Evolutionary conservation across 2,329 filamentous ascomycete species (phyloP).

Genomic region (Ambrosiella beaveri): DNA sequence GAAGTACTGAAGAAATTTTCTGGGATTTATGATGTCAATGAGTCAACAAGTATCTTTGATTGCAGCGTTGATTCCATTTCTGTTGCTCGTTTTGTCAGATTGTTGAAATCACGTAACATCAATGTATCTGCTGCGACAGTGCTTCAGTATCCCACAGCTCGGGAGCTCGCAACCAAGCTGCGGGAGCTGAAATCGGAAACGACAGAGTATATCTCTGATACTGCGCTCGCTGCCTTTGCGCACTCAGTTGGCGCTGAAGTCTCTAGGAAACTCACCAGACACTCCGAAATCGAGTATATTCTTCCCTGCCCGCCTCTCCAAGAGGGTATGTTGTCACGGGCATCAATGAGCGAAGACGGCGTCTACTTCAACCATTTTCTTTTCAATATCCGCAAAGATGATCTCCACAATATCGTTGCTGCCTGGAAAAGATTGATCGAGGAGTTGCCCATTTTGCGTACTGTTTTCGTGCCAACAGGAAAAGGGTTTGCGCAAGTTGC

Average conservation of each 20-base stretch:
- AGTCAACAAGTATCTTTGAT: conserved; percentile 59
- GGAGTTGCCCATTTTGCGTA: conserved; percentile 49
- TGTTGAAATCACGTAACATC: conserved; percentile 48
- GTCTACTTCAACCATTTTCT: conserved; percentile 66
- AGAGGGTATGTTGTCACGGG: conserved; percentile 66
- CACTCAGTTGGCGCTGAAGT: conserved; percentile 40
- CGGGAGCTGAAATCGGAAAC: background rate
- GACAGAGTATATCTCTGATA: conserved; percentile 2
- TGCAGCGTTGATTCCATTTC: conserved; percentile 80
- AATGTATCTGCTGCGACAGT: conserved; percentile 46
- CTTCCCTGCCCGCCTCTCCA: conserved; percentile 74
- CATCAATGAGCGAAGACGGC: conserved; percentile 31
- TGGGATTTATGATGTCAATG: conserved; percentile 25
- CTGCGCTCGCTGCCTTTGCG: conserved; percentile 32
- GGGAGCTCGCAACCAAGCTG: conserved; percentile 28
- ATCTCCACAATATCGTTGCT: conserved; percentile 28
- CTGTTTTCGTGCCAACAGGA: conserved; percentile 51
- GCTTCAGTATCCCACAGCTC: conserved; percentile 41
- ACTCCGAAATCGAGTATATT: conserved; percentile 48
- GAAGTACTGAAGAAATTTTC: conserved; percentile 37
- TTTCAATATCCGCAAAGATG: conserved; percentile 34
- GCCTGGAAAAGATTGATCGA: conserved; percentile 41
- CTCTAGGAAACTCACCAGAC: conserved; percentile 34
- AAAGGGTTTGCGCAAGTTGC: conserved; percentile 66
- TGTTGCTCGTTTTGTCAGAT: conserved; percentile 49